A percentile compares a stretch with the other conserved stretches of the same genome.
Conservation (phyloP, 306 rosid species). For the Malus fusca region DNA sequence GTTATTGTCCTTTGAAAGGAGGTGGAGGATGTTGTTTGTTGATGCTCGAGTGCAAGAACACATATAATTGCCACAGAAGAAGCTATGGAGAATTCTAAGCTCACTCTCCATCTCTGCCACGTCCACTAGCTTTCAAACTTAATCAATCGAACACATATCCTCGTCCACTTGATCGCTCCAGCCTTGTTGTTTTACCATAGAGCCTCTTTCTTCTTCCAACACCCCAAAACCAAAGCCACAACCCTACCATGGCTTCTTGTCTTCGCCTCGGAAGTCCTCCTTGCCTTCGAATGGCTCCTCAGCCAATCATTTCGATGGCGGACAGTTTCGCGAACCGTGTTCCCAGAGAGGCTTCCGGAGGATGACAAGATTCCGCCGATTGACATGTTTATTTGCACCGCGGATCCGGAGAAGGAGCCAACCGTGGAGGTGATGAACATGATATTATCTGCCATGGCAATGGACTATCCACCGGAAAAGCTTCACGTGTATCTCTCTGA, state of each 20-base stretch:
- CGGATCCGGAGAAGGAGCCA: conserved; percentile 67
- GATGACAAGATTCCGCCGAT: conserved; percentile 47
- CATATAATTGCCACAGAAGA: not conserved
- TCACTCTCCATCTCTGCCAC: conserved; percentile 35
- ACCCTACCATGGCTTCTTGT: conserved; percentile 44
- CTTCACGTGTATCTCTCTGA: conserved; percentile 70
- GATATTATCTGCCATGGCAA: conserved; percentile 63
- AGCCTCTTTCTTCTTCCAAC: conserved; percentile 27
- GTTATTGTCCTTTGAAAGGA: not conserved
- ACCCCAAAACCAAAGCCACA: conserved; percentile 9
- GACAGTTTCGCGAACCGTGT: conserved; percentile 42
- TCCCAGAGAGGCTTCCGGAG: conserved; percentile 47
- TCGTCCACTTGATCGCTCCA: conserved; percentile 45
- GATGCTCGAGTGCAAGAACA: not conserved
- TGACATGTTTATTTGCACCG: conserved; percentile 67
- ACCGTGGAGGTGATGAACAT: conserved; percentile 62
- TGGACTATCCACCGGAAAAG: conserved; percentile 62
- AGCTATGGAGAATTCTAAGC: conserved; percentile 32
- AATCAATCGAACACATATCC: conserved; percentile 38
- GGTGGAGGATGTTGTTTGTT: not conserved
- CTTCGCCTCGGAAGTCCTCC: conserved; percentile 49
- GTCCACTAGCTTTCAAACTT: conserved; percentile 30
- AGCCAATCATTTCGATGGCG: conserved; percentile 48
- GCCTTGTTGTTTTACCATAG: conserved; percentile 47
- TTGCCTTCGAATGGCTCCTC: conserved; percentile 57